Evolutionary conservation across 495 filamentous ascomycete genomes (phyloP), one percentile per base, ranked within the genome.

Genomic region (Penicillium argentinense): DNA sequence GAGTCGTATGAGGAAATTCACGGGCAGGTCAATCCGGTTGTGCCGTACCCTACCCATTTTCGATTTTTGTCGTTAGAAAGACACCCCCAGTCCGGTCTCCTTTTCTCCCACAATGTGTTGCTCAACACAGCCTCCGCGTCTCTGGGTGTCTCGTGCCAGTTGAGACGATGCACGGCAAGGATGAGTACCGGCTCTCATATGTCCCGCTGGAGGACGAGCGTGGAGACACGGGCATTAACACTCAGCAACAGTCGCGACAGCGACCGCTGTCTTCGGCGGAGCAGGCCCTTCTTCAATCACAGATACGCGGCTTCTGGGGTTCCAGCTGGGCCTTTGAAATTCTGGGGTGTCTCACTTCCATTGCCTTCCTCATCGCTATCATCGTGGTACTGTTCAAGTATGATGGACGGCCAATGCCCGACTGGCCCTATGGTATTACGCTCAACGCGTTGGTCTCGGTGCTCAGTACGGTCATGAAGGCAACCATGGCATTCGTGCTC

Each of bases 361-460:
- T 55, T 2, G 53, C 32, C 1, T 49, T 63, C 26, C 39, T 62
- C 3, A 51, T 54, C 5, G 59, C 56, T 3, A 68, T 74, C 12
- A 46, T 69, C 16, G 52, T 59, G 5, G 56, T 71, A 4, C 56
- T 75, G 30, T 62, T 53, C 30, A 40, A 53, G 2, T 77, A 67
- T 32, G 64, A 79, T 26, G 66, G 67, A 18, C 48, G 57, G 16
- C 51, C 61, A n/a, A 51, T 73, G 41, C 55, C 68, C 0, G 62
- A 69, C 14, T 76, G 69, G 71, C 72, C 72, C 1, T 53, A 74
- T 38, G 59, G 60, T 12, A 71, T 78, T 26, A 73, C 71, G 1
- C 65, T 77, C 29, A 78, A 77, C 53, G 61, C 74, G 1, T 42
- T 78, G 18, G 38, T 79, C 0, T 74, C 73, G 0, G 58, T 78